phyloP scores from a whole-genome alignment of 106 monocot genomes.

The Phalaenopsis aphrodite region DNA sequence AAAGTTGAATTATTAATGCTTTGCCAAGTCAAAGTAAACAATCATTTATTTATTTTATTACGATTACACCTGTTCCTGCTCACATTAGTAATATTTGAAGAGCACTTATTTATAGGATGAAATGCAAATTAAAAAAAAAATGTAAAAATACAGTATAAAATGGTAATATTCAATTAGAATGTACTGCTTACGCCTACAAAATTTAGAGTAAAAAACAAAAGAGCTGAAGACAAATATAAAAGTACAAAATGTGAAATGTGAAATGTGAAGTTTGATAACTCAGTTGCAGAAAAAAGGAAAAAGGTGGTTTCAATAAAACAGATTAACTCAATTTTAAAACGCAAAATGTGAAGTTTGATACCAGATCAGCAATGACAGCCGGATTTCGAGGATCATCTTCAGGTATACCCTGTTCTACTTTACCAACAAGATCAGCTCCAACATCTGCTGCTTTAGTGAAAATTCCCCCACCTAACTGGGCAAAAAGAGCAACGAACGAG shows the following conservation, averaged over 20 bases:
- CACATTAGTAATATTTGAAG: background rate
- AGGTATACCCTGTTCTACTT: slow-evolving; percentile 97
- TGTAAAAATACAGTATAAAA: no score
- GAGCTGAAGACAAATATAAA: background rate
- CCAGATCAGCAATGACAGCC: slow-evolving; percentile 98
- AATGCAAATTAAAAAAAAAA: no score
- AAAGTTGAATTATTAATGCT: no score
- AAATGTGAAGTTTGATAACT: background rate
- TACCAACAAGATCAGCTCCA: slow-evolving; percentile 99
- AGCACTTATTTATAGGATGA: no score
- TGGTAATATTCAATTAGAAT: no score
- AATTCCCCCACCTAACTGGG: slow-evolving; percentile 96
- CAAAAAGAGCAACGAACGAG: slow-evolving; percentile 98
- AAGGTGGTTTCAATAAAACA: background rate
- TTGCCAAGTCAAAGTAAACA: background rate
- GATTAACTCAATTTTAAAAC: background rate
- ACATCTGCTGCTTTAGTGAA: slow-evolving; percentile 99
- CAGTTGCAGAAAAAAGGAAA: background rate
- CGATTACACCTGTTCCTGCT: background rate
- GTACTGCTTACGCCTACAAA: no score
- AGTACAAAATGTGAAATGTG: background rate
- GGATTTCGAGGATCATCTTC: slow-evolving; percentile 99
- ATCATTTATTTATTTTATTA: background rate
- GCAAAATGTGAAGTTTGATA: slow-evolving; percentile 15
- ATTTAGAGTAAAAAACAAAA: no score